phyloP scores from a whole-genome alignment of 768 basidiomycete genomes.

The Kwoniella pini region DNA sequence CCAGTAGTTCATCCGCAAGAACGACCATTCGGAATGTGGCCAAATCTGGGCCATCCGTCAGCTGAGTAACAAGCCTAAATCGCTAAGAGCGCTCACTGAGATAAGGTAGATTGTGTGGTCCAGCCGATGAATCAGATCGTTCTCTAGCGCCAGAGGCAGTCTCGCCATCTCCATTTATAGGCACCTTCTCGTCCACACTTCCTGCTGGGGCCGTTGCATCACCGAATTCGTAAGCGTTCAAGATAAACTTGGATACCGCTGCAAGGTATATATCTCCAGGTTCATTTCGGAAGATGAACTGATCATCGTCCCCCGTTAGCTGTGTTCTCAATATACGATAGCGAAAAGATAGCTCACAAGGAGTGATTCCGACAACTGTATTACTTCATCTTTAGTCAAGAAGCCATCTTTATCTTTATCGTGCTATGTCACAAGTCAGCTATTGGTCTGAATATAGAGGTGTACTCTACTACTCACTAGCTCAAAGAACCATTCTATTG shows the following conservation, averaged over 20 bases:
- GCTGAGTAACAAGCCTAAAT: neutral
- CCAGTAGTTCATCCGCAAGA: constrained; percentile 90
- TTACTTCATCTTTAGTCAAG: constrained; percentile 92
- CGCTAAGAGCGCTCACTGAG: constrained; percentile 66
- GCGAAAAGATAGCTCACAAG: constrained; percentile 59
- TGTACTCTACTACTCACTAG: constrained; percentile 53
- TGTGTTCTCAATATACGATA: neutral
- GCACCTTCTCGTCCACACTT: constrained; percentile 31
- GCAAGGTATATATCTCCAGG: constrained; percentile 95
- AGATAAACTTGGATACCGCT: constrained; percentile 94
- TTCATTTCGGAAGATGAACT: constrained; percentile 97
- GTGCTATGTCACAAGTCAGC: constrained; percentile 28
- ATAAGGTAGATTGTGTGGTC: constrained; percentile 77
- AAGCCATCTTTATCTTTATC: constrained; percentile 90
- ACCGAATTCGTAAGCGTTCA: constrained; percentile 97
- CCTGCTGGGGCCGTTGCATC: constrained; percentile 63
- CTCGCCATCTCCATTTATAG: constrained; percentile 45
- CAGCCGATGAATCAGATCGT: constrained; percentile 56
- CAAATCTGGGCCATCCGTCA: constrained; percentile 56
- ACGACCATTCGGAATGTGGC: constrained; percentile 92
- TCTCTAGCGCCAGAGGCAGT: constrained; percentile 53
- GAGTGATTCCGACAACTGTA: constrained; percentile 91
- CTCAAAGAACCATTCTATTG: constrained; percentile 98
- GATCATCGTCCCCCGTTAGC: constrained; percentile 50
- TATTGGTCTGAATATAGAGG: neutral